Base-by-base conservation (phyloP, 2,329 filamentous ascomycete genomes). In the Parastagonospora nodorum region DNA sequence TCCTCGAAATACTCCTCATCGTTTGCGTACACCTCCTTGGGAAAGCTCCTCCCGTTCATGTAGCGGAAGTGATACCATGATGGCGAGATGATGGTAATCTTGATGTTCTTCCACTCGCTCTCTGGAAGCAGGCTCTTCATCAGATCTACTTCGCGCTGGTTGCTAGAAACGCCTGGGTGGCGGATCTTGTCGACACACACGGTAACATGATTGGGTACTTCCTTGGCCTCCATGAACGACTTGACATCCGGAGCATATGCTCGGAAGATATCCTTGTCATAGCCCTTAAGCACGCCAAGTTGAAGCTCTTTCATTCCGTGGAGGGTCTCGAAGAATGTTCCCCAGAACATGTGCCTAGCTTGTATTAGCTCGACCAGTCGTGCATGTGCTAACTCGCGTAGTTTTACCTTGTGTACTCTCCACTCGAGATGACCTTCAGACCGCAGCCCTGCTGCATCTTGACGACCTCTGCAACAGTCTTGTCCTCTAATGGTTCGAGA, bases 51-150 rank as follows among this genome's bases (percentile, higher is more conserved):
- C 28, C 75, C 75, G 53, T 83, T 79, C 70, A 82, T 80, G 67
- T 85, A 84, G 42, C 85, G 80, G 64, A 88, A 78, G 71, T 90
- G 87, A 68, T 88, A 89, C 82, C 86, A 88, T 68, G 84, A 84
- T 2, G 85, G 85, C 4, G 85, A 84, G 14, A 85, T 83, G 62
- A 89, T 75, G 14, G 86, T 88, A 60, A 89, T 81, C 76, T 89
- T 88, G 71, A 86, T 82, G 57, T 87, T 83, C 57, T 83, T 83
- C 64, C 86, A 83, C 47, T 83, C 76, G 28, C 85, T 82, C 19
- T 83, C 77, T 0, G 86, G 81, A 0, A 89, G 78, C 8, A 82
- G 68, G 42, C 72, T 79, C 66, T 85, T 84, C 45, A 88, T 77
- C 48, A 81, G 82, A 52, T 84, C 80, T 58, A 85, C 83, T 64